Conservation (phyloP, 495 filamentous ascomycete genomes). For the Trichoderma asperelloides region DNA sequence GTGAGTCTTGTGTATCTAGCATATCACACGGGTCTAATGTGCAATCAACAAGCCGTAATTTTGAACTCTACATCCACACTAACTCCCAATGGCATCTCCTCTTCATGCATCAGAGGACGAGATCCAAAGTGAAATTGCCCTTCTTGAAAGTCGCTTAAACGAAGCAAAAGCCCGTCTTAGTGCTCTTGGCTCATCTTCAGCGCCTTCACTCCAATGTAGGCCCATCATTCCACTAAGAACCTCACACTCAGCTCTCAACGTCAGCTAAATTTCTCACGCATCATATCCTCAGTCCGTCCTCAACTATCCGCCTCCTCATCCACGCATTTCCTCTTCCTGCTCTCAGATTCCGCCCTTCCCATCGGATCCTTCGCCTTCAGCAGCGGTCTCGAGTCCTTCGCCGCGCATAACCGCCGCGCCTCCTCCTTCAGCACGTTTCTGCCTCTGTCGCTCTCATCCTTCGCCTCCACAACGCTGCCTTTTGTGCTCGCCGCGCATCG, state of each 20-base stretch:
- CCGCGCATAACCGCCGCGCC: slow-evolving; percentile 54
- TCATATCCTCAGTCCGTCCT: slow-evolving; percentile 1
- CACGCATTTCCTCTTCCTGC: slow-evolving; percentile 74
- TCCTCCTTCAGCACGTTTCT: slow-evolving; percentile 65
- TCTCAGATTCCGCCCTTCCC: slow-evolving; percentile 92
- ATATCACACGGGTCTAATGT: not conserved
- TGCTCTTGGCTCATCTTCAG: not conserved
- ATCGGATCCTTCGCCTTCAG: slow-evolving; percentile 93
- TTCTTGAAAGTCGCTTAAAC: not conserved
- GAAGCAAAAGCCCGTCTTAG: slow-evolving; percentile 7
- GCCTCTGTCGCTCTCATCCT: slow-evolving; percentile 62
- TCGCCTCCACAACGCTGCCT: slow-evolving; percentile 72
- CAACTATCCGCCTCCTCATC: slow-evolving; percentile 11
- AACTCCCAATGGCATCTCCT: not conserved
- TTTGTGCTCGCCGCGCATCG: slow-evolving; percentile 73
- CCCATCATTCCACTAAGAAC: not conserved
- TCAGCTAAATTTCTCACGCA: not conserved
- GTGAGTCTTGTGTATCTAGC: not conserved
- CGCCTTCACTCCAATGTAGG: not conserved
- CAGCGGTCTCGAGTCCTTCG: slow-evolving; percentile 86
- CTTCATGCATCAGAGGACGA: slow-evolving; percentile 9
- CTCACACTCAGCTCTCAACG: not conserved
- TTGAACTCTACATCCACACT: slow-evolving; percentile 6
- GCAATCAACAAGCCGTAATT: not conserved
- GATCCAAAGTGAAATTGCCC: slow-evolving; percentile 18